These are phyloP conservation scores for Leccinum disarticulatum DNA, from an alignment of 768 basidiomycete species.

Conservation along the genomic window DNA sequence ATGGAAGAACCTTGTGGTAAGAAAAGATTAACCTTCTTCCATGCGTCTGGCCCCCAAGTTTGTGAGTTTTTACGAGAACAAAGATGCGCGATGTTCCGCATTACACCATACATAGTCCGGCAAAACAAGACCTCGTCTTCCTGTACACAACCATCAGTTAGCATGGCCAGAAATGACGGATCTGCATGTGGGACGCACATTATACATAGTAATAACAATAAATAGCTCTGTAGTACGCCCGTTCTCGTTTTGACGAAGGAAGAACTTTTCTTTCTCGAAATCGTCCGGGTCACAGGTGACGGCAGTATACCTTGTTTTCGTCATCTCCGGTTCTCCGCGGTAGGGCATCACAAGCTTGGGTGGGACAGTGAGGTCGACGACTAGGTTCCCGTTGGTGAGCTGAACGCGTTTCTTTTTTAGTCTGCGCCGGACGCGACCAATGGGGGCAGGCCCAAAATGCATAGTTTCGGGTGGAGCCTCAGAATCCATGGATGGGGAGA, in stretches of 20 bases:
- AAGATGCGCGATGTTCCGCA: constrained; percentile 80
- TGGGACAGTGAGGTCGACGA: constrained; percentile 81
- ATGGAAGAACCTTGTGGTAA: neutral
- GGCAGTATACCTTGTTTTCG: constrained; percentile 76
- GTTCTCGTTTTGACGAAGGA: constrained; percentile 78
- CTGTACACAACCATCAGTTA: constrained; percentile 36
- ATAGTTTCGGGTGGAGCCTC: constrained; percentile 63
- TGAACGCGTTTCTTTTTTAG: constrained; percentile 81
- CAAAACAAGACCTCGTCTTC: constrained; percentile 91
- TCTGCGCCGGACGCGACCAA: constrained; percentile 73
- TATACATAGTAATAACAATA: constrained; percentile 96
- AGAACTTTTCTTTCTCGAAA: constrained; percentile 81
- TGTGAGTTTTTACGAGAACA: constrained; percentile 86
- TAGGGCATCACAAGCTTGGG: constrained; percentile 78
- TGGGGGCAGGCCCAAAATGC: constrained; percentile 88
- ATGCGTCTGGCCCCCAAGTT: constrained; percentile 94
- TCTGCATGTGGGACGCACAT: constrained; percentile 56
- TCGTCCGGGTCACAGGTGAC: constrained; percentile 95
- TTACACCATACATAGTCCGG: constrained; percentile 92
- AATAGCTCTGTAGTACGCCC: constrained; percentile 86
- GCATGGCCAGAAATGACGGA: constrained; percentile 6
- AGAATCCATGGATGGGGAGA: constrained; percentile 37
- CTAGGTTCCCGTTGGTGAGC: constrained; percentile 85
- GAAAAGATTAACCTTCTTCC: constrained; percentile 73
- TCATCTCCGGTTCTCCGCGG: constrained; percentile 70